These are phyloP conservation scores for Paecilomyces sp. DNA, from an alignment of 2,329 filamentous ascomycete species.

Conservation along the genomic window DNA sequence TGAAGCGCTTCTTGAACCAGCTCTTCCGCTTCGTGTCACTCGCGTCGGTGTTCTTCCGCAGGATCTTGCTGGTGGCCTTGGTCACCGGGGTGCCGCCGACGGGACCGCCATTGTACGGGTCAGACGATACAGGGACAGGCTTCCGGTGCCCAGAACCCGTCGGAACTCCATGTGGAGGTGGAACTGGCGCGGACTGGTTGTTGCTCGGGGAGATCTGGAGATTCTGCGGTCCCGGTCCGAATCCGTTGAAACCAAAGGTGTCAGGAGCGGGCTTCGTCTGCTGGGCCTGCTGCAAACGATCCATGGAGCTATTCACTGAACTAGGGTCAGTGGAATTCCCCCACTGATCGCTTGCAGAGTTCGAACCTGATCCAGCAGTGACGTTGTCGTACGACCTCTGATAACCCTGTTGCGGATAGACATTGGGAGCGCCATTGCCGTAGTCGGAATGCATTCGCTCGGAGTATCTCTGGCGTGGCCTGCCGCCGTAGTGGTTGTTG, in stretches of 20 bases:
- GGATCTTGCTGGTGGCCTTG: not conserved
- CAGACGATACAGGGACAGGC: constrained; percentile 2
- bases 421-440: constrained; percentile 2
- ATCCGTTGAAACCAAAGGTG: constrained; percentile 57
- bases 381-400: constrained; percentile 84
- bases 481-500: constrained; percentile 17
- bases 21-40: constrained; percentile 70
- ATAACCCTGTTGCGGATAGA: constrained; percentile 48
- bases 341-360: constrained; percentile 67
- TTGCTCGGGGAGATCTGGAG: not conserved
- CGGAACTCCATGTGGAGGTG: constrained; percentile 10
- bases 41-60: constrained; percentile 17
- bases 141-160: not conserved
- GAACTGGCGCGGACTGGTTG: constrained; percentile 18
- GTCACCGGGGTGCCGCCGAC: constrained; percentile 13
- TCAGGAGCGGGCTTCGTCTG: constrained; percentile 40
- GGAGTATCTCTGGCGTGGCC: constrained; percentile 24
- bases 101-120: constrained; percentile 17
- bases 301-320: constrained; percentile 87
- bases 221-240: constrained; percentile 34
- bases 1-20: constrained; percentile 80
- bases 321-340: constrained; percentile 83
- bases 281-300: constrained; percentile 54
- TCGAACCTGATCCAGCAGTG: constrained; percentile 58
- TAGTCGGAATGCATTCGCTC: constrained; percentile 26